These are phyloP conservation scores for Centrapalus pauciflorus DNA, from an alignment of 129 eudicot genomes.

Conservation along the genomic window DNA sequence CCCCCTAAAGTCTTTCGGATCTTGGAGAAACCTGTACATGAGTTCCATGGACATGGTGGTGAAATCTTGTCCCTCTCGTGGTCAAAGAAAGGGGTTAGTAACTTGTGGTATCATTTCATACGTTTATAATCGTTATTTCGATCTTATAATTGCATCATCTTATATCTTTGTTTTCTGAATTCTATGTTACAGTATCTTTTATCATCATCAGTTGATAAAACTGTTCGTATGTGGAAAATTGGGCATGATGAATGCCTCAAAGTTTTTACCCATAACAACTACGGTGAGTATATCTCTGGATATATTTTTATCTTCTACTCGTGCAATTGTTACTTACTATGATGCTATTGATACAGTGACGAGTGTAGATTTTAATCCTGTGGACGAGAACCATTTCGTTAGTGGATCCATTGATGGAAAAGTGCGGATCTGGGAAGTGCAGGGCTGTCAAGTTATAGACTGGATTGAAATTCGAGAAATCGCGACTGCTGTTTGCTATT, in stretches of 20 bases:
- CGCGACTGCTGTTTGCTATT: constrained; percentile 30
- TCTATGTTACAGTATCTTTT: constrained; percentile 49
- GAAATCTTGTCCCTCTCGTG: constrained; percentile 78
- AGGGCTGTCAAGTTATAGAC: constrained; percentile 15
- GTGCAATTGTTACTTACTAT: background rate
- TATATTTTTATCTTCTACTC: background rate
- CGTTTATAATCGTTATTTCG: background rate
- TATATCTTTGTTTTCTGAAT: background rate
- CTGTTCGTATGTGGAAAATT: constrained; percentile 74
- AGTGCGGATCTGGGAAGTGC: constrained; percentile 29
- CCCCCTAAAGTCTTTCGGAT: constrained; percentile 69
- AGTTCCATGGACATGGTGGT: constrained; percentile 65
- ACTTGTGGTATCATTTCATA: background rate
- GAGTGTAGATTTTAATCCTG: constrained; percentile 66
- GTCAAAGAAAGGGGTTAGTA: constrained; percentile 87
- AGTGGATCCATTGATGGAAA: constrained; percentile 37
- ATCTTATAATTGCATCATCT: background rate
- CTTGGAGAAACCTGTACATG: constrained; percentile 63
- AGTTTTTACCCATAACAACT: constrained; percentile 60
- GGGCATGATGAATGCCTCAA: constrained; percentile 49
- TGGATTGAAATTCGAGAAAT: constrained; percentile 32
- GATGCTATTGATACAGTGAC: constrained; percentile 60
- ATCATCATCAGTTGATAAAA: constrained; percentile 73
- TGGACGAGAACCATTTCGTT: constrained; percentile 27
- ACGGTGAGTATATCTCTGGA: constrained; percentile 39